phyloP scores from a whole-genome alignment of 2,329 filamentous ascomycete species.

The Diplodia sapinea region DNA sequence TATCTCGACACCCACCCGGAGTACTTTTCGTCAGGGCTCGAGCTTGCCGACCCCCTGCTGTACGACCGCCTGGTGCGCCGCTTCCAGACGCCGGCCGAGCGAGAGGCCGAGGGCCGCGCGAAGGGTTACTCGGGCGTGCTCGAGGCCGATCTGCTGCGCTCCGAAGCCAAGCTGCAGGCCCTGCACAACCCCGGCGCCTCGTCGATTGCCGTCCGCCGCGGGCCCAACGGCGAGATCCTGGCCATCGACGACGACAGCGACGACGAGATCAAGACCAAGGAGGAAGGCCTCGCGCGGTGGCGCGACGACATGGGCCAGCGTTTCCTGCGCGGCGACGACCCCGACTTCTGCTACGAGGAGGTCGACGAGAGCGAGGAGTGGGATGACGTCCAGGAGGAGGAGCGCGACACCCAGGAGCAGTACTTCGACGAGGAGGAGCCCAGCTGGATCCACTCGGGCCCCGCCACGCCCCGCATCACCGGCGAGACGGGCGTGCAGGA shows the following conservation, averaged over 20 bases:
- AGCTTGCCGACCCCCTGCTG: constrained; percentile 76
- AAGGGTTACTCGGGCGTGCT: constrained; percentile 82
- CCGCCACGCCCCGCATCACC: constrained; percentile 41
- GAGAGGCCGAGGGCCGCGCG: constrained; percentile 71
- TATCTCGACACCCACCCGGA: constrained; percentile 75
- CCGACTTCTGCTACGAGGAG: constrained; percentile 75
- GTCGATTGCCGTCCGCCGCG: constrained; percentile 58
- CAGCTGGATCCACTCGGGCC: constrained; percentile 60
- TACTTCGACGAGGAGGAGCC: constrained; percentile 84
- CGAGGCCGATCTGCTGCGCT: constrained; percentile 76
- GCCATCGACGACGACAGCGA: constrained; percentile 65
- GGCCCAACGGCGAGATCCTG: constrained; percentile 61
- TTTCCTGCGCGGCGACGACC: constrained; percentile 76
- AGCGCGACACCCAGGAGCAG: constrained; percentile 69
- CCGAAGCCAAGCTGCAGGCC: constrained; percentile 74
- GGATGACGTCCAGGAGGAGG: constrained; percentile 68
- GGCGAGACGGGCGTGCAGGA: constrained; percentile 59
- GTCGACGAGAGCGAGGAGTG: constrained; percentile 76
- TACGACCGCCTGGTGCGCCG: constrained; percentile 81
- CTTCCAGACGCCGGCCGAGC: constrained; percentile 75
- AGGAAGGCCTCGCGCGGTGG: constrained; percentile 74
- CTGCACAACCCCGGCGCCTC: constrained; percentile 61
- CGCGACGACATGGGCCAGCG: constrained; percentile 71
- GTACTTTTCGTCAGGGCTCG: constrained; percentile 70
- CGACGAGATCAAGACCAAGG: constrained; percentile 63